Evolutionary conservation across 305 asterid genomes (phyloP).

Genomic region (Stenogyne calaminthoides): DNA sequence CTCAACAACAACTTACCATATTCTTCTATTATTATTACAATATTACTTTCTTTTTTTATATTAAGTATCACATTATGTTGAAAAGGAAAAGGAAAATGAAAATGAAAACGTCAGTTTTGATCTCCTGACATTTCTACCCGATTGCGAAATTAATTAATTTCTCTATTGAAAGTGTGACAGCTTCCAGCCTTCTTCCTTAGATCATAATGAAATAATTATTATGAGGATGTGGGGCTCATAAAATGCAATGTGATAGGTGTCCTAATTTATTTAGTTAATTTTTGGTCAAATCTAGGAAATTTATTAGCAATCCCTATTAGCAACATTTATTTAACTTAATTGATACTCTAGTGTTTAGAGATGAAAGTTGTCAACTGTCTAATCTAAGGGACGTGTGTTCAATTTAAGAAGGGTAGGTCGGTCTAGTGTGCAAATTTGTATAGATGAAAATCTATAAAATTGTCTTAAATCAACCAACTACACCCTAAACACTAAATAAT

Average conservation of each 20-base stretch:
- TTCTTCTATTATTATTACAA: neutral
- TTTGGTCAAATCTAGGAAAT: constrained; percentile 14
- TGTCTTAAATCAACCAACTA: too few species aligned
- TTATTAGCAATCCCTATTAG: neutral
- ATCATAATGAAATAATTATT: neutral
- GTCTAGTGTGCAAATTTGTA: too few species aligned
- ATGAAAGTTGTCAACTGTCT: neutral
- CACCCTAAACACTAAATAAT: too few species aligned
- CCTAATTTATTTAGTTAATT: constrained; percentile 21
- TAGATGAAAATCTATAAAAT: too few species aligned
- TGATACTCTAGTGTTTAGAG: constrained; percentile 10
- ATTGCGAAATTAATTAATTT: constrained; percentile 21
- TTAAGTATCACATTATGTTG: neutral
- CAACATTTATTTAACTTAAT: constrained; percentile 18
- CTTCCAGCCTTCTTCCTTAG: neutral
- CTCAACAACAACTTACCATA: neutral
- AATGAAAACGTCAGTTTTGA: neutral
- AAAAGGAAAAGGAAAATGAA: too few species aligned
- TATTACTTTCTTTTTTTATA: neutral
- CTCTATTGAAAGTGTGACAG: constrained; percentile 17
- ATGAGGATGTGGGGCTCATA: neutral
- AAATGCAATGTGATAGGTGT: neutral
- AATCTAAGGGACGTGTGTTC: neutral
- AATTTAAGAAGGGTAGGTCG: too few species aligned
- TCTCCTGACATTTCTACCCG: neutral